phyloP scores from a whole-genome alignment of 805 yeast genomes.

The Candida coquimbonensis region DNA sequence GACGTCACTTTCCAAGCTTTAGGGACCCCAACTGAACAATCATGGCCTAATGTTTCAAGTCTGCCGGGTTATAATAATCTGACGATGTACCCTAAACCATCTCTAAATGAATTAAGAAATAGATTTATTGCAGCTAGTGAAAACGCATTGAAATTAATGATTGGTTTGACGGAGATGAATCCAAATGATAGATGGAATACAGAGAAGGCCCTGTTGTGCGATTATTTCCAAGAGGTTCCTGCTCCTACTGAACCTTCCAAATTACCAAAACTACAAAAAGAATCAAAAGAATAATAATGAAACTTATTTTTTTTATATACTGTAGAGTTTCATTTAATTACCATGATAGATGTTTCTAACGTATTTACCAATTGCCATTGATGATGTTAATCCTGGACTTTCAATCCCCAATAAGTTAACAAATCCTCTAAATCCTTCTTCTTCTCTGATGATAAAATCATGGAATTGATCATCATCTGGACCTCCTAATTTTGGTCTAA shows the following conservation, averaged over 20 bases:
- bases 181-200: constrained; percentile 70
- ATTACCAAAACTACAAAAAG: constrained; percentile 40
- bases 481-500: constrained; percentile 67
- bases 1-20: constrained; percentile 92
- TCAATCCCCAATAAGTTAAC: constrained; percentile 78
- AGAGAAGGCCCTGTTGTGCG: constrained; percentile 53
- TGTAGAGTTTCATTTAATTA: background rate
- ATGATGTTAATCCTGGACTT: constrained; percentile 82
- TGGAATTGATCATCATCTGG: constrained; percentile 42
- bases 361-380: constrained; percentile 76
- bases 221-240: constrained; percentile 69
- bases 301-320: background rate
- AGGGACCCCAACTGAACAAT: constrained; percentile 90
- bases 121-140: constrained; percentile 90
- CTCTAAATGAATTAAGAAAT: constrained; percentile 69
- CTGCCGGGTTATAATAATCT: constrained; percentile 72
- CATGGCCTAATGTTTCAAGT: constrained; percentile 84
- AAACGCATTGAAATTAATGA: constrained; percentile 68
- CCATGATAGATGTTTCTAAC: constrained; percentile 34
- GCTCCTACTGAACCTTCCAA: constrained; percentile 59
- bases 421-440: constrained; percentile 69
- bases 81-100: constrained; percentile 76
- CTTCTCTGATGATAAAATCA: constrained; percentile 70
- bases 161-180: constrained; percentile 65
- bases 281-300: background rate